These are phyloP conservation scores for Didymella segeticola DNA, from an alignment of 2,329 filamentous ascomycete species.

Conservation along the genomic window DNA sequence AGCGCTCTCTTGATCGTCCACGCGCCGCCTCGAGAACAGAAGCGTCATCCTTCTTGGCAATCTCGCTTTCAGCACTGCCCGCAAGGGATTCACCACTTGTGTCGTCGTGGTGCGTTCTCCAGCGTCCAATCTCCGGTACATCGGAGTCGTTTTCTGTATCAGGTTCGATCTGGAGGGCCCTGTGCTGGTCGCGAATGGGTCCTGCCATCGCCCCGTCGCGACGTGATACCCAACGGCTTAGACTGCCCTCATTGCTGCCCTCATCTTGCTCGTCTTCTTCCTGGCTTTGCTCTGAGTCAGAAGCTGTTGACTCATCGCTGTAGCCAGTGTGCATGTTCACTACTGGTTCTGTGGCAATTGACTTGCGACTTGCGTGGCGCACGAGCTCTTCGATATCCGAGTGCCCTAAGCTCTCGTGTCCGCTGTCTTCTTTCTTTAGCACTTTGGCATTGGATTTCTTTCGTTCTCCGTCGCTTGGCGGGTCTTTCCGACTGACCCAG, in stretches of 20 bases:
- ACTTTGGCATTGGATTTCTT: conserved; percentile 5
- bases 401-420: conserved; percentile 37
- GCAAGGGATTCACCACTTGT: conserved; percentile 34
- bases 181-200: conserved; percentile 23
- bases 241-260: conserved; percentile 38
- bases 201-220: conserved; percentile 35
- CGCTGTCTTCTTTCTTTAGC: conserved; percentile 29
- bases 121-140: conserved; percentile 30
- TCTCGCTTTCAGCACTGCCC: neutral
- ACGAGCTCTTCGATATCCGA: conserved; percentile 45
- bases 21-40: conserved; percentile 8
- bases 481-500: conserved; percentile 43
- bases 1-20: conserved; percentile 12
- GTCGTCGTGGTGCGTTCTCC: conserved; percentile 28
- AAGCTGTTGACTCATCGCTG: conserved; percentile 40
- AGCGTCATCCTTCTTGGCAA: conserved; percentile 2
- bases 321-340: conserved; percentile 17
- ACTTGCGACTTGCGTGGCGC: conserved; percentile 32
- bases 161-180: conserved; percentile 3
- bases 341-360: conserved; percentile 7
- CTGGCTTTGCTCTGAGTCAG: conserved; percentile 33
- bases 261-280: conserved; percentile 30
- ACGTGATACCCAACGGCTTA: conserved; percentile 45
- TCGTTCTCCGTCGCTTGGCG: conserved; percentile 38
- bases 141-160: conserved; percentile 29